Percentiles rank a stretch among this genome's conserved stretches.
phyloP scores from a whole-genome alignment of 768 basidiomycete species.

The Boletus pseudo-olivaceus region DNA sequence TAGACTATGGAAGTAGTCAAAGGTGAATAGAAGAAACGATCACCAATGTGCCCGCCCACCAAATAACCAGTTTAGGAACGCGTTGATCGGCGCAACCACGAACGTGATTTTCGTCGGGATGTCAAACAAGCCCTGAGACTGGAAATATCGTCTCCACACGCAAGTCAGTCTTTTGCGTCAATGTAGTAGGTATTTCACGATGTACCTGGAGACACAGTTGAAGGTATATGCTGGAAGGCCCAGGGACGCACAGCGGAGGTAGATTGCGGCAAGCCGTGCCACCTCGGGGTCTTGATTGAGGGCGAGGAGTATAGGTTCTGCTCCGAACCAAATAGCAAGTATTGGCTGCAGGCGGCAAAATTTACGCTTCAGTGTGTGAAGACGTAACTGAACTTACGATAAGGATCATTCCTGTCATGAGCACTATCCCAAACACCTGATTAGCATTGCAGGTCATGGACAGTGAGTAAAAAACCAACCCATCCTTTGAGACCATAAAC shows the following conservation, averaged over 20 bases:
- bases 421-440: conserved; percentile 36
- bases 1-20: conserved; percentile 24
- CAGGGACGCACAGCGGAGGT: conserved; percentile 71
- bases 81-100: conserved; percentile 83
- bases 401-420: conserved; percentile 56
- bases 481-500: conserved; percentile 90
- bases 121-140: conserved; percentile 82
- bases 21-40: background rate
- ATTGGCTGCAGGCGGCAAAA: conserved; percentile 41
- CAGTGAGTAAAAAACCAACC: conserved; percentile 39
- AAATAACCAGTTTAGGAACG: conserved; percentile 78
- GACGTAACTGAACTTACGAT: conserved; percentile 45
- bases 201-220: conserved; percentile 50
- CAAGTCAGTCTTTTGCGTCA: background rate
- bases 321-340: conserved; percentile 73
- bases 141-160: conserved; percentile 47
- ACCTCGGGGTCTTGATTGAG: conserved; percentile 83
- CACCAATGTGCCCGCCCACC: conserved; percentile 40
- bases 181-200: background rate
- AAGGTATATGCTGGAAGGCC: conserved; percentile 76
- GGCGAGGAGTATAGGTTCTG: conserved; percentile 71
- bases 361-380: background rate
- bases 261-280: conserved; percentile 68
- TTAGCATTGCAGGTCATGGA: conserved; percentile 2
- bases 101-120: conserved; percentile 83